Evolutionary conservation across 2,329 filamentous ascomycete species (phyloP).

Genomic region (Lojkania enalia): DNA sequence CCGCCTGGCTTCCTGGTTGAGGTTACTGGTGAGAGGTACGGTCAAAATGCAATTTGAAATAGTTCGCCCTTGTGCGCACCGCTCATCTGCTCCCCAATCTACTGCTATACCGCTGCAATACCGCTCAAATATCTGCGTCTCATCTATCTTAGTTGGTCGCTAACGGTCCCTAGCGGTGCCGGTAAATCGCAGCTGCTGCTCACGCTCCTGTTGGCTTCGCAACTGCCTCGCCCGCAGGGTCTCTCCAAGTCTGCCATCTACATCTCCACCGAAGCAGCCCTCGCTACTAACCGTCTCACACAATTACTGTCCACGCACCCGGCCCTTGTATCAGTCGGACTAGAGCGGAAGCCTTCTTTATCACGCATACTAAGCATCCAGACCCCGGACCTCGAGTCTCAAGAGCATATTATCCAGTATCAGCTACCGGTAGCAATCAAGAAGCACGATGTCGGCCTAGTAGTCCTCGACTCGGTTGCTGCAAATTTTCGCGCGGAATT

Average conservation of each 20-base stretch:
- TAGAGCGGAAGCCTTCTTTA: constrained; percentile 62
- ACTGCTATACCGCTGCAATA: constrained; percentile 1
- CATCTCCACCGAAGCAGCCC: constrained; percentile 86
- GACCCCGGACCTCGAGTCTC: constrained; percentile 86
- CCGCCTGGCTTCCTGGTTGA: constrained; percentile 82
- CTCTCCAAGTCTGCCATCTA: constrained; percentile 79
- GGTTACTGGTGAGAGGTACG: constrained; percentile 83
- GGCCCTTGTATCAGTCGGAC: constrained; percentile 53
- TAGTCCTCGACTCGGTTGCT: constrained; percentile 89
- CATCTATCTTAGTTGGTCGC: constrained; percentile 1
- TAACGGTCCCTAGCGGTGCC: constrained; percentile 64
- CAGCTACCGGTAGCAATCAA: constrained; percentile 85
- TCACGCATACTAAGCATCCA: constrained; percentile 78
- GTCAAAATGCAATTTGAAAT: neutral
- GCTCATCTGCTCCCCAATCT: constrained; percentile 8
- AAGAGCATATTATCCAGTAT: constrained; percentile 92
- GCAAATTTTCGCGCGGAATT: constrained; percentile 96
- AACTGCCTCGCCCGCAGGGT: constrained; percentile 75
- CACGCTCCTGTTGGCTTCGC: constrained; percentile 78
- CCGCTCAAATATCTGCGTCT: constrained; percentile 6
- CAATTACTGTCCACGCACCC: constrained; percentile 76
- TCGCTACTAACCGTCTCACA: constrained; percentile 78
- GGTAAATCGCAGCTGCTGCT: constrained; percentile 96
- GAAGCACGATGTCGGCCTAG: constrained; percentile 74
- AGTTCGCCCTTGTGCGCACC: constrained; percentile 7